Evolutionary conservation across 2,329 filamentous ascomycete species (phyloP).

Genomic region (Didymella lethalis): DNA sequence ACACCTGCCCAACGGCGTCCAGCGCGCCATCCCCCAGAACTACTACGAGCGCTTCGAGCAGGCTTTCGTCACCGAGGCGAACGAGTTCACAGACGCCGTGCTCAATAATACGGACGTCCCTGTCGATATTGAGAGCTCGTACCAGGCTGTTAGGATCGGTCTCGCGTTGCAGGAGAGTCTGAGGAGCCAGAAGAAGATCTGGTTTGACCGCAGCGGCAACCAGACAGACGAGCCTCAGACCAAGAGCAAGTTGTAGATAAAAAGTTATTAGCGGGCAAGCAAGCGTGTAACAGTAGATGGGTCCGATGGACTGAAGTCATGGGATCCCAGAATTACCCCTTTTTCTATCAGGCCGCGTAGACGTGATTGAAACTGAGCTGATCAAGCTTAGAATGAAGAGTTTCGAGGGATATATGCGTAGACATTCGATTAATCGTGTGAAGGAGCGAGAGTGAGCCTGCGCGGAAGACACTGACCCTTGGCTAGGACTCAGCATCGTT

Average conservation of each 20-base stretch:
- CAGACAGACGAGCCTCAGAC: constrained; percentile 49
- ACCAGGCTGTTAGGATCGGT: constrained; percentile 68
- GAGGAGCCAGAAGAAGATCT: constrained; percentile 56
- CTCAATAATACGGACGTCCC: constrained; percentile 65
- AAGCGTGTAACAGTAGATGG: constrained; percentile 1
- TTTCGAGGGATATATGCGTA: no score
- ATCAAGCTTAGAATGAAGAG: no score
- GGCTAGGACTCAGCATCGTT: no score
- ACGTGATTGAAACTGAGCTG: no score
- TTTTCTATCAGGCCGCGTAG: no score
- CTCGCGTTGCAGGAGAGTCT: constrained; percentile 57
- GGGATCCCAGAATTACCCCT: background rate
- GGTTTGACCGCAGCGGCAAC: constrained; percentile 64
- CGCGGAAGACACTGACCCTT: no score
- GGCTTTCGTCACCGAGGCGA: constrained; percentile 69
- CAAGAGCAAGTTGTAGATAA: constrained; percentile 48
- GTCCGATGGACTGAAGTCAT: constrained; percentile 12
- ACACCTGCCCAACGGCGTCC: constrained; percentile 62
- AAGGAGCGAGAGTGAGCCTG: no score
- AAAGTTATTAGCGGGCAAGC: background rate
- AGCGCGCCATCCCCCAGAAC: constrained; percentile 66
- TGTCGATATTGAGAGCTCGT: constrained; percentile 64
- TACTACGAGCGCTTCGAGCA: constrained; percentile 70
- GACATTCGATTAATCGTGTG: no score
- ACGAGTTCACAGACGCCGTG: constrained; percentile 68